Percentiles rank a stretch among this genome's conserved stretches.
These are phyloP conservation scores for Sarocladium kiliense DNA, from an alignment of 2,329 filamentous ascomycete species.

Conservation along the genomic window DNA sequence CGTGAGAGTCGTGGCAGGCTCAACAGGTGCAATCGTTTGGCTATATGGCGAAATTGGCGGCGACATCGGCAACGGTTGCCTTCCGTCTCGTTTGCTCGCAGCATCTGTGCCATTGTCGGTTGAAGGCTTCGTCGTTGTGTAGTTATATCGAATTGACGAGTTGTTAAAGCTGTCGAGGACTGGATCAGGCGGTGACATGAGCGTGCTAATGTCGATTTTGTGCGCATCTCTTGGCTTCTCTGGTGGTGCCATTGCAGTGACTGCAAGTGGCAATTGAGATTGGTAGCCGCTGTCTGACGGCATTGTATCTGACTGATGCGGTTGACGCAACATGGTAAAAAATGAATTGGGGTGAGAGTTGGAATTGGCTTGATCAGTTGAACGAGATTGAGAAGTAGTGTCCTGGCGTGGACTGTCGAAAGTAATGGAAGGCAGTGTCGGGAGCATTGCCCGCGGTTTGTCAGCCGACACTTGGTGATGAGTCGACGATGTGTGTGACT, in stretches of 20 bases:
- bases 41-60: constrained; percentile 52
- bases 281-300: constrained; percentile 4
- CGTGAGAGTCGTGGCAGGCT: constrained; percentile 17
- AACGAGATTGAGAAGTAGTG: constrained; percentile 15
- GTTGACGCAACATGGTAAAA: constrained; percentile 12
- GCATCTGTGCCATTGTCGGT: neutral
- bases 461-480: constrained; percentile 23
- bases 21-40: constrained; percentile 24
- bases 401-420: constrained; percentile 22
- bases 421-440: constrained; percentile 23
- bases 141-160: constrained; percentile 10
- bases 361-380: constrained; percentile 10
- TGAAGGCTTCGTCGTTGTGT: neutral
- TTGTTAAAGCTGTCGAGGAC: constrained; percentile 47
- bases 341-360: constrained; percentile 15
- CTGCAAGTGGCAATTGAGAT: constrained; percentile 10
- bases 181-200: constrained; percentile 60
- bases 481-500: constrained; percentile 17
- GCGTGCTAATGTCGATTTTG: constrained; percentile 46
- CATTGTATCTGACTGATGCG: constrained; percentile 9
- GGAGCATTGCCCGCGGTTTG: constrained; percentile 25
- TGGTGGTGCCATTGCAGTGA: constrained; percentile 24
- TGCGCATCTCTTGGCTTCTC: constrained; percentile 23
- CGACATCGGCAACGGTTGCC: constrained; percentile 41
- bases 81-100: constrained; percentile 13